These are phyloP conservation scores for Tetrahymena borealis DNA, from an alignment of 73 alveolate genomes.

Conservation along the genomic window DNA sequence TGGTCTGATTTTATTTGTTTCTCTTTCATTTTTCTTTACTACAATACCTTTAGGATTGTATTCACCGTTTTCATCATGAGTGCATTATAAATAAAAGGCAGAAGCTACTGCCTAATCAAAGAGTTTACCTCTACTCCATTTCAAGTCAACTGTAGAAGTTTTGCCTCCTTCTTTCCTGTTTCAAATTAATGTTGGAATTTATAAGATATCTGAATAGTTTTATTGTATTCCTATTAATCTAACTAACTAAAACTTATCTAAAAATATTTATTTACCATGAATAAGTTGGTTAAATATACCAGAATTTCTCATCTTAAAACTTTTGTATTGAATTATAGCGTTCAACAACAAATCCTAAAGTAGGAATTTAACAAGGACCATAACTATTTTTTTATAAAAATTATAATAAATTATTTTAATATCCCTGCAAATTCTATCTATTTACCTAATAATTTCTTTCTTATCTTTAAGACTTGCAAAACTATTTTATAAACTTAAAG, in stretches of 20 bases:
- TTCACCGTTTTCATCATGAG: not conserved
- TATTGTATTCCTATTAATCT: slow-evolving; percentile 39
- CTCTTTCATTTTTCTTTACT: not conserved
- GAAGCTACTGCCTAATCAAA: slow-evolving; percentile 62
- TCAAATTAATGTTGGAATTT: slow-evolving; percentile 25
- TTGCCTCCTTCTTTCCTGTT: slow-evolving; percentile 41
- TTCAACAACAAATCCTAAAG: slow-evolving; percentile 97
- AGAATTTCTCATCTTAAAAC: slow-evolving; percentile 91
- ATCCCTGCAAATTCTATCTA: slow-evolving; percentile 23
- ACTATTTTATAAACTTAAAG: slow-evolving; percentile 58
- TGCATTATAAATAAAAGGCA: slow-evolving; percentile 43
- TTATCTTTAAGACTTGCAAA: slow-evolving; percentile 35
- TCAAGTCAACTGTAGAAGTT: slow-evolving; percentile 44
- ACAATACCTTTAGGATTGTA: not conserved
- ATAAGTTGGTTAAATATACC: slow-evolving; percentile 66
- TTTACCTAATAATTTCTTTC: slow-evolving; percentile 3
- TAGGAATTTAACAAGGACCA: slow-evolving; percentile 99
- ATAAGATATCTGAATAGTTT: too few species aligned
- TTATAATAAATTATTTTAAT: not conserved
- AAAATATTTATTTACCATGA: not conserved
- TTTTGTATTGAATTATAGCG: slow-evolving; percentile 82
- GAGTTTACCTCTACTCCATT: slow-evolving; percentile 76
- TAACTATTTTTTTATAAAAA: slow-evolving; percentile 57
- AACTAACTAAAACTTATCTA: slow-evolving; percentile 35
- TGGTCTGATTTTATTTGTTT: slow-evolving; percentile 54